Evolutionary conservation across 2,329 filamentous ascomycete species (phyloP).

Genomic region (Albophoma yamanashiensis): DNA sequence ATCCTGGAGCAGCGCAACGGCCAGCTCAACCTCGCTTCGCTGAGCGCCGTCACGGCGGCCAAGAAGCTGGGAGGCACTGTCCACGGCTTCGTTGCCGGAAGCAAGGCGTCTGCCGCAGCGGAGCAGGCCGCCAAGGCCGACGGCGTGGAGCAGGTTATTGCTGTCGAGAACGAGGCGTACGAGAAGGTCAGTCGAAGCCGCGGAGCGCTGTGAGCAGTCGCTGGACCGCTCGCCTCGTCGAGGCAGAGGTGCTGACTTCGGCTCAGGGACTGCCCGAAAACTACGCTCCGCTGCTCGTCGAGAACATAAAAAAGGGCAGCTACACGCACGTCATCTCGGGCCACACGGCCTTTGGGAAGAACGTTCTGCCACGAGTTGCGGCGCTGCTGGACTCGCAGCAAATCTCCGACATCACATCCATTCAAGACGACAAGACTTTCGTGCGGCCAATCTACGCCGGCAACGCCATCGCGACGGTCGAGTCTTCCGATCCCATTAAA

Average conservation of each 20-base stretch:
- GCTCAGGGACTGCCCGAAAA: constrained; percentile 81
- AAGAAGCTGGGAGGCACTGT: constrained; percentile 76
- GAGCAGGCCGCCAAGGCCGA: constrained; percentile 80
- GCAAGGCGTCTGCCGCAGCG: constrained; percentile 63
- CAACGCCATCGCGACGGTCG: constrained; percentile 92
- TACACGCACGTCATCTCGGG: constrained; percentile 87
- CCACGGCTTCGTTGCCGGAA: constrained; percentile 80
- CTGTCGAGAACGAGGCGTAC: constrained; percentile 80
- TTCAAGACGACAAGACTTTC: constrained; percentile 89
- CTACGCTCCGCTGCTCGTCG: constrained; percentile 82
- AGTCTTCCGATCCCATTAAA: constrained; percentile 79
- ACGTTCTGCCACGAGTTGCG: constrained; percentile 79
- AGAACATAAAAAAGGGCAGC: constrained; percentile 93
- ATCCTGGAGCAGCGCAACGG: constrained; percentile 89
- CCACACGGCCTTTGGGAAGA: constrained; percentile 96
- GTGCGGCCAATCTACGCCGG: constrained; percentile 95
- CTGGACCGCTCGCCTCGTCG: background rate
- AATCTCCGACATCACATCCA: constrained; percentile 79
- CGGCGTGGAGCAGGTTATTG: constrained; percentile 84
- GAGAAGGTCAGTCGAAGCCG: constrained; percentile 57
- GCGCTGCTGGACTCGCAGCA: constrained; percentile 88
- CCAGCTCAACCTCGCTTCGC: constrained; percentile 69
- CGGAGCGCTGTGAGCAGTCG: too few species aligned
- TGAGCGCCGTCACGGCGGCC: constrained; percentile 79
- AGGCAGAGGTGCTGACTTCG: background rate